These are phyloP conservation scores for Vitis hybrid DNA, from an alignment of 177 flowering plant species.

Conservation along the genomic window DNA sequence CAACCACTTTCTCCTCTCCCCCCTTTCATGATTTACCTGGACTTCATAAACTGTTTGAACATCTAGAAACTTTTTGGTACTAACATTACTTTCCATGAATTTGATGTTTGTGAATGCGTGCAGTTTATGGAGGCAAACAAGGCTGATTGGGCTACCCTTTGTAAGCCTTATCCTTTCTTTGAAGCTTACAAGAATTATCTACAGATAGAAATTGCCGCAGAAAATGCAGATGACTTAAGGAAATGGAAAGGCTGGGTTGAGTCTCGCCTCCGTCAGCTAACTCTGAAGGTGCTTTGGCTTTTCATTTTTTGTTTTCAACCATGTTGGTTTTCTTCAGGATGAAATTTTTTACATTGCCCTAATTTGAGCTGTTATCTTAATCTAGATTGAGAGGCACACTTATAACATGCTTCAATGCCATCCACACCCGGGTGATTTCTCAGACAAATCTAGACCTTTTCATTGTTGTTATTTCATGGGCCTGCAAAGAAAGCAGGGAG, in stretches of 20 bases:
- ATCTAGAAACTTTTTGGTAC: too few relatives aligned
- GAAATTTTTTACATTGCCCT: not conserved
- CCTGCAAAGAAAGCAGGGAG: conserved; percentile 70
- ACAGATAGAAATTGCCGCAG: conserved; percentile 49
- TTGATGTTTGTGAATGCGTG: conserved; percentile 8
- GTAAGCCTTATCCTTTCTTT: conserved; percentile 46
- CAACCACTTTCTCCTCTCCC: too few relatives aligned
- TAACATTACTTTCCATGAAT: not conserved
- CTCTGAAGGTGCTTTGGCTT: conserved; percentile 34
- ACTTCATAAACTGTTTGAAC: too few relatives aligned
- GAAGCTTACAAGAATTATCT: conserved; percentile 55
- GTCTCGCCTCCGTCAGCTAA: conserved; percentile 58
- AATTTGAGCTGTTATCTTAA: conserved; percentile 8
- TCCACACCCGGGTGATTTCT: conserved; percentile 80
- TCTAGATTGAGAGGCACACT: conserved; percentile 78
- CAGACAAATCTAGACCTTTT: conserved; percentile 57
- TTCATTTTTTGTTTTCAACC: not conserved
- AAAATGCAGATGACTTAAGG: conserved; percentile 45
- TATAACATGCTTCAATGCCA: conserved; percentile 79
- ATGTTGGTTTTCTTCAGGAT: not conserved
- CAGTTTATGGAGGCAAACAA: conserved; percentile 46
- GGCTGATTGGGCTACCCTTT: conserved; percentile 42
- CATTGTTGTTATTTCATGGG: conserved; percentile 84
- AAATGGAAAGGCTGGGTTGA: conserved; percentile 68
- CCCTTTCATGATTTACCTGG: too few relatives aligned